Conservation (phyloP, 129 eudicot genomes). For the Tagetes patula region DNA sequence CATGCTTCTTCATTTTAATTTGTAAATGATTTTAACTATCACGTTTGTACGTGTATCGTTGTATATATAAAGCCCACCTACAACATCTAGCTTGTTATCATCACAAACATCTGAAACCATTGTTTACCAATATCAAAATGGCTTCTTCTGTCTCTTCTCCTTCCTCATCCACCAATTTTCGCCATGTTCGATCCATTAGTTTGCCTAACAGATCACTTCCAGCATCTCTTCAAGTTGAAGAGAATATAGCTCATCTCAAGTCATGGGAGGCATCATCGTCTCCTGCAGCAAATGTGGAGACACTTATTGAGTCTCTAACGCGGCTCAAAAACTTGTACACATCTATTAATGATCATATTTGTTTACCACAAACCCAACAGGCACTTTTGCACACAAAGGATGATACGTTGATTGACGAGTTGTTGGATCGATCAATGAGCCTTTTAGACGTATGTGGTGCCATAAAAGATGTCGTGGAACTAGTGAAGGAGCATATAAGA, state of each 20-base stretch:
- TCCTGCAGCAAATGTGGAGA: conserved; percentile 3
- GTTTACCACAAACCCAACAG: conserved; percentile 34
- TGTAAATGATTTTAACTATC: neutral
- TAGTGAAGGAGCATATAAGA: conserved; percentile 27
- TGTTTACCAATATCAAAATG: conserved; percentile 22
- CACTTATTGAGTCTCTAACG: conserved; percentile 10
- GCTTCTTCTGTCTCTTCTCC: neutral
- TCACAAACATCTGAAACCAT: conserved; percentile 22
- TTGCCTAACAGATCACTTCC: conserved; percentile 43
- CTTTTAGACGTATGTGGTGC: conserved; percentile 40
- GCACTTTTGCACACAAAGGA: conserved; percentile 28
- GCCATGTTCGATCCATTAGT: conserved; percentile 47
- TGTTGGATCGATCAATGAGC: conserved; percentile 38
- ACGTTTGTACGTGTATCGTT: conserved; percentile 1
- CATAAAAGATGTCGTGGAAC: conserved; percentile 36
- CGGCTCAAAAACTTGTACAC: conserved; percentile 24
- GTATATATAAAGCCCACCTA: neutral
- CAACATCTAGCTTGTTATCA: neutral
- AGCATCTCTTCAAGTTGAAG: conserved; percentile 32
- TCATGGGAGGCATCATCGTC: neutral
- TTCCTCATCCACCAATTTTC: conserved; percentile 1
- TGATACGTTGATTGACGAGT: conserved; percentile 36
- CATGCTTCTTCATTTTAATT: neutral
- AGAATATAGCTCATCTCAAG: conserved; percentile 26
- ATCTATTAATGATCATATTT: conserved; percentile 29